A percentile compares a stretch with the other conserved stretches of the same genome.
These are phyloP conservation scores for Trametes cinnabarina DNA, from an alignment of 768 basidiomycete species.

Conservation along the genomic window DNA sequence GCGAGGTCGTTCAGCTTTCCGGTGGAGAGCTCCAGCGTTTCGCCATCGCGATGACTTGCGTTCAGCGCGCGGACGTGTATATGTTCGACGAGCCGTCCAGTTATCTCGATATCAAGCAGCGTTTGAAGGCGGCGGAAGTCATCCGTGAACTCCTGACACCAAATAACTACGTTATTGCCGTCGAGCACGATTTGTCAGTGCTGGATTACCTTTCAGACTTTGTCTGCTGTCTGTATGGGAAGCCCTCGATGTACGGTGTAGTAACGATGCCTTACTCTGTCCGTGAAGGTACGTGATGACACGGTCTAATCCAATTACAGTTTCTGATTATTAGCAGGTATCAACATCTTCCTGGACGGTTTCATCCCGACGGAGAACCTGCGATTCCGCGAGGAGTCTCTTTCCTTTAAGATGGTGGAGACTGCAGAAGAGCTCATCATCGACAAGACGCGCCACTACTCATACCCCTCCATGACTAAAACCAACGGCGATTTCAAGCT, in stretches of 20 bases:
- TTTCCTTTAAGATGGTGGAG: constrained; percentile 97
- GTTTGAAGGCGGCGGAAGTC: constrained; percentile 90
- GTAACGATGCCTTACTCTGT: constrained; percentile 99
- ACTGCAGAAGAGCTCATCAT: constrained; percentile 86
- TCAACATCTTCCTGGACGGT: constrained; percentile 99
- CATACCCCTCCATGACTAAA: constrained; percentile 96
- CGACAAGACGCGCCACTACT: constrained; percentile 86
- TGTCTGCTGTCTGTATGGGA: constrained; percentile 96
- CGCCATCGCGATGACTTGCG: constrained; percentile 96
- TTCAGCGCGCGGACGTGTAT: constrained; percentile 96
- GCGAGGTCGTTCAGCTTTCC: constrained; percentile 83
- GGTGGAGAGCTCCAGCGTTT: constrained; percentile 98
- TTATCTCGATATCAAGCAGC: constrained; percentile 96
- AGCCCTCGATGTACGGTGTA: constrained; percentile 96
- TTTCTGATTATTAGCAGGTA: constrained; percentile 50
- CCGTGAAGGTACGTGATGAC: constrained; percentile 71
- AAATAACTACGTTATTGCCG: constrained; percentile 90
- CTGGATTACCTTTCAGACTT: constrained; percentile 98
- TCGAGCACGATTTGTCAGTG: constrained; percentile 98
- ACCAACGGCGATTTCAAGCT: constrained; percentile 95
- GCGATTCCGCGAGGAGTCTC: constrained; percentile 93
- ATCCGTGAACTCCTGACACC: constrained; percentile 84
- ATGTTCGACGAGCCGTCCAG: constrained; percentile 99
- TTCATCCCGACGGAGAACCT: constrained; percentile 98
- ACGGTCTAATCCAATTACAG: neutral